Evolutionary conservation across 2,329 filamentous ascomycete species (phyloP), one percentile per base, ranked within the genome.

Genomic region (Chrysosporium queenslandicum): DNA sequence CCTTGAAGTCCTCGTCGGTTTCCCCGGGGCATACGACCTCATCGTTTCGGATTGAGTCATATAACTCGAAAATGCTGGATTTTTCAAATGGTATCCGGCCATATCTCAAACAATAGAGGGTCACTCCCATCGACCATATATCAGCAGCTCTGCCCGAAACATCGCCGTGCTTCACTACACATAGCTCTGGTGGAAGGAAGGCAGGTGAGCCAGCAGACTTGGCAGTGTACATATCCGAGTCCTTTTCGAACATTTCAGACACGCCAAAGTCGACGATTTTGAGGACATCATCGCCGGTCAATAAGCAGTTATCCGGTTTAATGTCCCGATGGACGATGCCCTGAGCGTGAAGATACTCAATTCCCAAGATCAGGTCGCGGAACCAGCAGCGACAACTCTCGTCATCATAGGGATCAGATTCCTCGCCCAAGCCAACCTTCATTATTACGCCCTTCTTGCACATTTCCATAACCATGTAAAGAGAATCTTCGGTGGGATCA

Each of bases 191-290:
- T 0, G 92, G 87, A 53, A 97, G 78, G 63, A 98, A 98, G 0
- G 92, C 92, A 0, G 92, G 92, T 2, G 90, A 96, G 1, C 92
- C 92, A 9, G 90, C 90, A 2, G 89, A 91, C 70, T 97, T 98
- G 54, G 85, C 83, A 0, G 88, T 95, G 66, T 82, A 83, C 92
- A 97, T 97, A 42, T 87, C 79, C 1, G 79, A 81, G 53, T 85
- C 76, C 66, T 94, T 95, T 64, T 91, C 85, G 60, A 98, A 98
- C 83, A 98, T 96, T 65, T 98, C 91, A 0, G 91, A 97, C 6
- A 97, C 92, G n/a, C 92, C 92, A 74, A 98, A 98, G 68, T 97
- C 92, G 49, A 94, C 89, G 58, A 98, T 85, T 67, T 97, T 98
- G 49, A 98, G 79, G n/a, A 95, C 82, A 61, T 97, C 86, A 52